Evolutionary conservation across 2,329 filamentous ascomycete genomes (phyloP), one percentile per base, ranked within the genome.

Genomic region (Exophiala viscosa): DNA sequence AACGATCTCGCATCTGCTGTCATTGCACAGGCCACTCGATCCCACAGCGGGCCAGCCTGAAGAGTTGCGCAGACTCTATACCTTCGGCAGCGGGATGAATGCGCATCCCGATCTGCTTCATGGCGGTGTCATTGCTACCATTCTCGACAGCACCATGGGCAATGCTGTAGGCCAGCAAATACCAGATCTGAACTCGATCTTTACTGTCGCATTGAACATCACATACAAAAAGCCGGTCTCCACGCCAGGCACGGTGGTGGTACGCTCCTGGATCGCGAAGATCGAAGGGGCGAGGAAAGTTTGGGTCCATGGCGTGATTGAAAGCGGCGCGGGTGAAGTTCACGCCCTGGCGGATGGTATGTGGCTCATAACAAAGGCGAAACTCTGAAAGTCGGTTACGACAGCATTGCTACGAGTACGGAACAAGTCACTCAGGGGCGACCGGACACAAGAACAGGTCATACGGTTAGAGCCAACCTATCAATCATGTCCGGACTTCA

Each of bases 291-390:
- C 34, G 7, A 66, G 65, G 57, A 74, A 74, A 63, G 67, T 66
- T 51, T 74, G 70, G 70, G 66, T 72, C 10, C 57, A 67, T 33
- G 71, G 69, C 6, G 62, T 67, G 10, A 41, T 73, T 15, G 72
- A 73, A 60, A 66, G 69, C 32, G 69, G 68, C 36, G 62, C 67
- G 15, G 64, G 62, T 8, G 57, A 63, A 23, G 63, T 73, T 7
- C 69, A 67, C 55, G 65, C 69, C 2, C 69, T 71, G 59, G 71
- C 69, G 1, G 67, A 72, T 55, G 71, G 68, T 3, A 69, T 74
- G 55, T 74, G 71, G 68, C 53, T 74, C 48, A 57, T 67, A 45
- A 64, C 60, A 9, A 62, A 62, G n/a, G 54, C 54, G n/a, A 60
- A 62, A 45, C 65, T 65, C 53, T 51, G 68, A 32, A 28, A 4